These are phyloP conservation scores for Leishmania gerbilli DNA, from an alignment of 208 protist genomes.

Conservation along the genomic window DNA sequence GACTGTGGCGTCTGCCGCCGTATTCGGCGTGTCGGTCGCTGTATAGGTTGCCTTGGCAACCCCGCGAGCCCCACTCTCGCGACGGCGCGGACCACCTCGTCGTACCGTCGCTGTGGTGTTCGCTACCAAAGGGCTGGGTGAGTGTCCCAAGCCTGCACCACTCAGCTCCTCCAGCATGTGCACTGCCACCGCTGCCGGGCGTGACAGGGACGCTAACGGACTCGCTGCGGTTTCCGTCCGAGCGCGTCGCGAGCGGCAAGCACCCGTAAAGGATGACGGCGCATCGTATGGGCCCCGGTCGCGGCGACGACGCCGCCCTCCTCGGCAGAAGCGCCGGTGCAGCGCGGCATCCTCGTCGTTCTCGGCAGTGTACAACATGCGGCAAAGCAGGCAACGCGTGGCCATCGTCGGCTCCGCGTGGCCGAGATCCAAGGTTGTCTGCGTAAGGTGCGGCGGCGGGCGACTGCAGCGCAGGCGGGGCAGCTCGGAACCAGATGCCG, in stretches of 20 bases:
- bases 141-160: too few species aligned
- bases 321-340: constrained; percentile 49
- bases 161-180: constrained; percentile 8
- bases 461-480: neutral
- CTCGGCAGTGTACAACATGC: constrained; percentile 61
- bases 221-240: neutral
- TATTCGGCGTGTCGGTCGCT: neutral
- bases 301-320: neutral
- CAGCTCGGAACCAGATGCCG: neutral
- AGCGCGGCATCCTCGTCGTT: constrained; percentile 49
- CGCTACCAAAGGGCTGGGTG: neutral
- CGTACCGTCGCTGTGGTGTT: neutral
- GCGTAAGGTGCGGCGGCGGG: constrained; percentile 20
- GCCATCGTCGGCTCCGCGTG: constrained; percentile 39
- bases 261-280: neutral
- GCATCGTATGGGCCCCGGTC: neutral
- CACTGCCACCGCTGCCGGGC: constrained; percentile 1
- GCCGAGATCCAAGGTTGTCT: constrained; percentile 80
- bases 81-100: neutral
- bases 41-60: neutral
- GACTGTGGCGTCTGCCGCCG: neutral
- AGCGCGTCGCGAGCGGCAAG: neutral
- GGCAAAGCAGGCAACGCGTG: constrained; percentile 47
- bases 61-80: neutral
- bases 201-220: neutral